Percentiles rank a stretch among this genome's conserved stretches.
These are phyloP conservation scores for Rhododendron kiyosumense DNA, from an alignment of 148 eudicot genomes.

Conservation along the genomic window DNA sequence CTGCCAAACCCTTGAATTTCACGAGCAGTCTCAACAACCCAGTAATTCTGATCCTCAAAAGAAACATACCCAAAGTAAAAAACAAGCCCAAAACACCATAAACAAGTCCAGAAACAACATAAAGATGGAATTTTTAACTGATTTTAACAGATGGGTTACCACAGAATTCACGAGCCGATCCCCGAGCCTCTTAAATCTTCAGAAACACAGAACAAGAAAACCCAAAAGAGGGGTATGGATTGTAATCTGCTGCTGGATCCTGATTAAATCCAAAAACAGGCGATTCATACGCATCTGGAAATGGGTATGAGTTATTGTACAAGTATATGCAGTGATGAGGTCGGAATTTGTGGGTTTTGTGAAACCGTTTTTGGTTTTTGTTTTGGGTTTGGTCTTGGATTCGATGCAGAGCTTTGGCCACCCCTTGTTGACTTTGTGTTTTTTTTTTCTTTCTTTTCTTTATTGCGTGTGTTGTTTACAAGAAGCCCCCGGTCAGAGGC, in stretches of 20 bases:
- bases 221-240: not conserved
- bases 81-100: not conserved
- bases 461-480: constrained; percentile 2
- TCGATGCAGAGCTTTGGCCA: not conserved
- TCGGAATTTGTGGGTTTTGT: not conserved
- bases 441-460: not conserved
- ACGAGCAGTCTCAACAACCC: constrained; percentile 21
- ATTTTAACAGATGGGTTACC: not conserved
- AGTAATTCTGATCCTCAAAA: constrained; percentile 17
- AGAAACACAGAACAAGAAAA: not conserved
- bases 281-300: not conserved
- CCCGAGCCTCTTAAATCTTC: not conserved
- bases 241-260: not conserved
- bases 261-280: not conserved
- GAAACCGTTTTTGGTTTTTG: constrained; percentile 5
- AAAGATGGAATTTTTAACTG: not conserved
- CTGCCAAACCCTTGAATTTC: constrained; percentile 9
- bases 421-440: constrained; percentile 1
- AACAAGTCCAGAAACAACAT: not conserved
- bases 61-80: not conserved
- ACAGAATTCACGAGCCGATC: constrained; percentile 18
- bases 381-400: not conserved
- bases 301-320: not conserved
- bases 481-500: not conserved
- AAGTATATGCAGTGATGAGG: not conserved